phyloP scores from a whole-genome alignment of 75 land plant genomes.

The Larix kaempferi region DNA sequence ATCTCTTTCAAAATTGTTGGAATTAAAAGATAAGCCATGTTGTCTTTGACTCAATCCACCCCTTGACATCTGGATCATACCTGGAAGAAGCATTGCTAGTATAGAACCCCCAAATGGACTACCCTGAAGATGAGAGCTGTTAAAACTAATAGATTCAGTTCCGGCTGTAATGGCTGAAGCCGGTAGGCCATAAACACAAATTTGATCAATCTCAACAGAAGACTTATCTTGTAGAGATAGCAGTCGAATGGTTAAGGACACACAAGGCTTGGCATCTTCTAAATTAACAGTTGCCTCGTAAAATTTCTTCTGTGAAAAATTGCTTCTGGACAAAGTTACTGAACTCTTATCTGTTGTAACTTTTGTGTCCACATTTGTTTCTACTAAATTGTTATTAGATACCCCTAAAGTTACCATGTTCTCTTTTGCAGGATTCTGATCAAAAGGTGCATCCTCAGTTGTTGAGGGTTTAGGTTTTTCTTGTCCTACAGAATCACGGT shows the following conservation, averaged over 20 bases:
- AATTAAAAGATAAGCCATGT: conserved; percentile 8
- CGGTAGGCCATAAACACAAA: conserved; percentile 56
- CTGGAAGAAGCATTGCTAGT: conserved; percentile 71
- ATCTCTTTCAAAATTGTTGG: neutral
- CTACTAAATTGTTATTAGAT: neutral
- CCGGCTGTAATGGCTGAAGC: conserved; percentile 5
- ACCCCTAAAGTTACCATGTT: neutral
- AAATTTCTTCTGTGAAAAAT: conserved; percentile 11
- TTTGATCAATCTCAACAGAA: conserved; percentile 41
- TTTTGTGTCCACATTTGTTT: neutral
- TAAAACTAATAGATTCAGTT: neutral
- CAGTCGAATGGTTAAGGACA: conserved; percentile 59
- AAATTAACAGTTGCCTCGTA: conserved; percentile 75
- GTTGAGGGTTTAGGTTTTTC: neutral
- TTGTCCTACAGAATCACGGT: neutral
- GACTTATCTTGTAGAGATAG: conserved; percentile 59
- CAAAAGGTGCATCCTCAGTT: neutral
- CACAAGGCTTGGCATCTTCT: conserved; percentile 60
- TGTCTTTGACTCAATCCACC: conserved; percentile 11
- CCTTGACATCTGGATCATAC: conserved; percentile 56
- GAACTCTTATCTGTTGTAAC: neutral
- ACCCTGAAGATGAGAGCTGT: neutral
- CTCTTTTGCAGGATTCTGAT: neutral
- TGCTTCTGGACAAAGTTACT: too few species aligned
- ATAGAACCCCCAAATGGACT: conserved; percentile 39